These are phyloP conservation scores for Begonia loranthoides DNA, from an alignment of 306 rosid genomes.

Conservation along the genomic window DNA sequence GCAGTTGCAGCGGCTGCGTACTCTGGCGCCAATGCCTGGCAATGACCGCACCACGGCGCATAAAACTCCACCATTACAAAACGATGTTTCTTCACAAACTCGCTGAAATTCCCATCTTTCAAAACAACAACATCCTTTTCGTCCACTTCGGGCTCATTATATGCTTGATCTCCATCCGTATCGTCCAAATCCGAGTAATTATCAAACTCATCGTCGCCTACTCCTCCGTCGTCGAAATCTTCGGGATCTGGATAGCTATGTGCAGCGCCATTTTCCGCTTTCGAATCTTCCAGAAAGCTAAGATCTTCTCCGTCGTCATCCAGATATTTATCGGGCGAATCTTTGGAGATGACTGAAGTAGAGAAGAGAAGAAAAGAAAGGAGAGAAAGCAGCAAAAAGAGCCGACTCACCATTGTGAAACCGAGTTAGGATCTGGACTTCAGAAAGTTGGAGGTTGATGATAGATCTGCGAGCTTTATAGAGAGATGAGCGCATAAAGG, in stretches of 20 bases:
- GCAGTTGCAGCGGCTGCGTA: slow-evolving; percentile 88
- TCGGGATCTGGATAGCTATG: slow-evolving; percentile 22
- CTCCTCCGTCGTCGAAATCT: slow-evolving; percentile 14
- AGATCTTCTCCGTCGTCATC: slow-evolving; percentile 69
- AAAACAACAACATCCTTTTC: slow-evolving; percentile 86
- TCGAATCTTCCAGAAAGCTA: slow-evolving; percentile 72
- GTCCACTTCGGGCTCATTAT: slow-evolving; percentile 50
- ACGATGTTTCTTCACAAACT: slow-evolving; percentile 35
- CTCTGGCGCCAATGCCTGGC: slow-evolving; percentile 90
- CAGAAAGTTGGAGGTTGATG: slow-evolving; percentile 11
- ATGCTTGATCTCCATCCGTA: slow-evolving; percentile 18
- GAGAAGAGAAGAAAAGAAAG: slow-evolving; percentile 54
- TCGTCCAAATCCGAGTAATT: slow-evolving; percentile 52
- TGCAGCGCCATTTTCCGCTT: slow-evolving; percentile 13
- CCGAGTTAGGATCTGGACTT: slow-evolving; percentile 5
- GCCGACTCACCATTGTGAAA: slow-evolving; percentile 42
- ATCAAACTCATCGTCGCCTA: slow-evolving; percentile 31
- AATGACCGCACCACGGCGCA: slow-evolving; percentile 99
- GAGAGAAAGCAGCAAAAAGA: slow-evolving; percentile 31
- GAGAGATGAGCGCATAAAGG: not conserved
- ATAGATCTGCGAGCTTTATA: slow-evolving; percentile 12
- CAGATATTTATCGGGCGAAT: slow-evolving; percentile 8
- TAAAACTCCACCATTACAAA: slow-evolving; percentile 91
- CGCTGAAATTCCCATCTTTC: slow-evolving; percentile 70
- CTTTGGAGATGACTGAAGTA: slow-evolving; percentile 33